phyloP scores from a whole-genome alignment of 2,329 filamentous ascomycete genomes.

The Scedosporium minutisporum region DNA sequence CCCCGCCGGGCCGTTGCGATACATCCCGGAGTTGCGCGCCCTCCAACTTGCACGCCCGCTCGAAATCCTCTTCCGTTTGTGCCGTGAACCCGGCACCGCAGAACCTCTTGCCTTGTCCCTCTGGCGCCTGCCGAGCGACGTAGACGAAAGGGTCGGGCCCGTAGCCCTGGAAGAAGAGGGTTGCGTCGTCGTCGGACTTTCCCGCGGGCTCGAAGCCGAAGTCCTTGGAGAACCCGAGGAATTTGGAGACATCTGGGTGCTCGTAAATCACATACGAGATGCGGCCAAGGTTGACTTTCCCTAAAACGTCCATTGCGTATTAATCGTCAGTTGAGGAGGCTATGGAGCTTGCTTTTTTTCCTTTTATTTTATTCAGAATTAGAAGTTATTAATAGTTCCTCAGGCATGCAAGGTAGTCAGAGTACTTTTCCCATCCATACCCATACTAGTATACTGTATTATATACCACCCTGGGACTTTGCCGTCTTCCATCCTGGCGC shows the following conservation, averaged over 20 bases:
- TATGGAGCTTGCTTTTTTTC: background rate
- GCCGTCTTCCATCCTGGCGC: too few relatives aligned
- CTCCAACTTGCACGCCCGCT: background rate
- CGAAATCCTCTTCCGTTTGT: background rate
- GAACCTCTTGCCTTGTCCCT: slow-evolving; percentile 9
- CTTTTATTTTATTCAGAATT: too few relatives aligned
- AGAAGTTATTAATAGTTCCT: too few relatives aligned
- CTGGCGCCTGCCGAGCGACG: slow-evolving; percentile 23
- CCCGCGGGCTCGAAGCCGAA: slow-evolving; percentile 15
- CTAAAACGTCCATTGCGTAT: slow-evolving; percentile 10
- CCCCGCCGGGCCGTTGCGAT: background rate
- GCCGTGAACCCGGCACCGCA: background rate
- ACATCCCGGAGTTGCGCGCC: background rate
- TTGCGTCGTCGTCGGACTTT: slow-evolving; percentile 14
- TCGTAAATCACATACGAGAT: slow-evolving; percentile 12
- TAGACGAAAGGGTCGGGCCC: slow-evolving; percentile 40
- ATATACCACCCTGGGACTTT: too few relatives aligned
- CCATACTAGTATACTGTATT: too few relatives aligned
- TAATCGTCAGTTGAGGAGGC: background rate
- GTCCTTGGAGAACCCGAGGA: slow-evolving; percentile 15
- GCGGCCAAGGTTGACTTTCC: slow-evolving; percentile 13
- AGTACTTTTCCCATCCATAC: too few relatives aligned
- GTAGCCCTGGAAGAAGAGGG: slow-evolving; percentile 39
- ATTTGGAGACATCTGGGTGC: slow-evolving; percentile 17
- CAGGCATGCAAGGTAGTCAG: too few relatives aligned